Evolutionary conservation across 139 green algal genomes (phyloP), one percentile per base, ranked within the genome.

Genomic region (Zygnema circumcarinatum): DNA sequence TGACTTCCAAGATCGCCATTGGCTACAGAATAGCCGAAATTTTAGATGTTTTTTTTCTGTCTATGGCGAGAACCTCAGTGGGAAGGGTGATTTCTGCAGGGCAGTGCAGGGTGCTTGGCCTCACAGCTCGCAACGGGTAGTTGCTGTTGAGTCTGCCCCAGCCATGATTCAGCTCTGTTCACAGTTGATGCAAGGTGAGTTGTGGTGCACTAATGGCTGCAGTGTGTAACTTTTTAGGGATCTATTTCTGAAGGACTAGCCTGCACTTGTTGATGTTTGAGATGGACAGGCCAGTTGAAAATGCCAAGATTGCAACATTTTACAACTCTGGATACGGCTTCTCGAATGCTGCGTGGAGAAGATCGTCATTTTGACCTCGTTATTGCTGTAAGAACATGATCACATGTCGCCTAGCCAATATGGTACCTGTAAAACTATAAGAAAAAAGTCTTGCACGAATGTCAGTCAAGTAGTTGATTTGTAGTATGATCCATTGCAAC

Each of bases 361-460:
- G 32, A 38, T 2, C 75, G 75, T 52, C 75, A 74, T 42, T 83
- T 83, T 62, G 32, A 83, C 75, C 36, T 62, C 7, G 75, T 83
- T 83, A 53, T 83, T 39, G 75, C 75, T 32, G 75, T 83, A 56
- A 78, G n/a, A n/a, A n/a, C n/a, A n/a, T n/a, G n/a, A n/a, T n/a
- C n/a, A n/a, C n/a, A n/a, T n/a, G n/a, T n/a, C n/a, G n/a, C n/a
- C n/a, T n/a, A n/a, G n/a, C n/a, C n/a, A n/a, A n/a, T n/a, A n/a
- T n/a, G n/a, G n/a, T n/a, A n/a, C n/a, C n/a, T n/a, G n/a, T n/a
- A n/a, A n/a, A n/a, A n/a, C n/a, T n/a, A n/a, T n/a, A n/a, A n/a
- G n/a, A n/a, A n/a, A n/a, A n/a, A n/a, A n/a, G n/a, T n/a, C n/a
- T n/a, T n/a, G n/a, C n/a, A n/a, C n/a, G n/a, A n/a, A n/a, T n/a